A percentile compares a stretch with the other conserved stretches of the same genome.
Conservation (phyloP, 768 basidiomycete genomes). For the Boletus barrowsii region DNA sequence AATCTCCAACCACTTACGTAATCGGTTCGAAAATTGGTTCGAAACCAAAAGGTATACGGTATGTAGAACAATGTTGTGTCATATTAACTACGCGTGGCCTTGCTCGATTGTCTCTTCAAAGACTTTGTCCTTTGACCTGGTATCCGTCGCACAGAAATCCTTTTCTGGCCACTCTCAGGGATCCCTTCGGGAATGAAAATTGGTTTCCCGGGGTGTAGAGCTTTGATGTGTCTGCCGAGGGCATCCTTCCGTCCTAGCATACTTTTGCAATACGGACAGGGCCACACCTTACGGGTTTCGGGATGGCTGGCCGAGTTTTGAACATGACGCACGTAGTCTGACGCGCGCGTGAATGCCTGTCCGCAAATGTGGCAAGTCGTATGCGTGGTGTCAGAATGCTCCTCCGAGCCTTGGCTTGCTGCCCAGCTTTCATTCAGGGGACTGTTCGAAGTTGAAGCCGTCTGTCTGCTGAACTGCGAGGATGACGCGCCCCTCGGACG, state of each 20-base stretch:
- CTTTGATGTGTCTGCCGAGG: conserved; percentile 21
- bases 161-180: neutral
- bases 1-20: conserved; percentile 10
- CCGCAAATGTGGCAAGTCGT: conserved; percentile 16
- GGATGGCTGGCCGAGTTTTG: conserved; percentile 23
- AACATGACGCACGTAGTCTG: conserved; percentile 21
- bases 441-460: neutral
- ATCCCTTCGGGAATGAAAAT: neutral
- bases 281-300: conserved; percentile 26
- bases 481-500: neutral
- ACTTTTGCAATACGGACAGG: conserved; percentile 19
- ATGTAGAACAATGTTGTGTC: neutral
- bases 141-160: neutral
- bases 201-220: conserved; percentile 9
- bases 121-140: conserved; percentile 7
- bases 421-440: neutral
- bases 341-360: conserved; percentile 16
- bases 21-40: neutral
- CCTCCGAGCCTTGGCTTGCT: neutral
- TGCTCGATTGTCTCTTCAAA: conserved; percentile 3
- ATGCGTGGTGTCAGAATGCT: neutral
- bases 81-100: conserved; percentile 1
- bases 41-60: no score
- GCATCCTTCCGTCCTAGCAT: conserved; percentile 26
- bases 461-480: neutral